Evolutionary conservation across 1,139 yeast species (phyloP).

Genomic region (Tardiomyces digboiensis): DNA sequence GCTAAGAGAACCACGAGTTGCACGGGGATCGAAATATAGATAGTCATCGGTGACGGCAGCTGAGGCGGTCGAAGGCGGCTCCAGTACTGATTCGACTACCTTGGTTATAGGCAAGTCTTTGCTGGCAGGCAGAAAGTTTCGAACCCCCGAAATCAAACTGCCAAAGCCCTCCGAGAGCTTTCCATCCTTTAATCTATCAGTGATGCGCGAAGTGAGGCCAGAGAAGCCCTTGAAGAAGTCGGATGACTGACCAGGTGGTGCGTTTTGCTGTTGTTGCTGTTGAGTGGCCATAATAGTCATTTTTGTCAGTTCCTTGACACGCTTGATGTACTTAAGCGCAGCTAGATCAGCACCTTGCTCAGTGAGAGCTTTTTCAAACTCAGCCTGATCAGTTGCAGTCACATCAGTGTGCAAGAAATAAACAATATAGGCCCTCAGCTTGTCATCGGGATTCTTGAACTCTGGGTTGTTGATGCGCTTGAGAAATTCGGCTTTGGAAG

Average conservation of each 20-base stretch:
- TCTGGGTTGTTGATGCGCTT: constrained; percentile 31
- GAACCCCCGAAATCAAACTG: constrained; percentile 78
- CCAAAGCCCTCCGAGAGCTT: constrained; percentile 83
- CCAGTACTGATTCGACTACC: constrained; percentile 86
- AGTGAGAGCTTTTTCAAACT: constrained; percentile 57
- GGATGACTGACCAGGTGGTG: constrained; percentile 18
- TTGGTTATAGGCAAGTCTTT: constrained; percentile 83
- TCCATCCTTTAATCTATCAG: constrained; percentile 45
- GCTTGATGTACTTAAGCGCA: constrained; percentile 63
- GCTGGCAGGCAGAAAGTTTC: constrained; percentile 79
- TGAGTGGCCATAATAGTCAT: constrained; percentile 39
- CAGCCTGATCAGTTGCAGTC: constrained; percentile 49
- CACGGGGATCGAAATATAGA: constrained; percentile 79
- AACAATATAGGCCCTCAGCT: constrained; percentile 78
- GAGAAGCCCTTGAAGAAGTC: constrained; percentile 60
- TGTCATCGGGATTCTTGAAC: constrained; percentile 54
- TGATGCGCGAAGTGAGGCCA: constrained; percentile 65
- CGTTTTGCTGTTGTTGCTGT: constrained; percentile 7
- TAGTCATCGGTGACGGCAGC: constrained; percentile 64
- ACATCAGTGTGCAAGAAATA: constrained; percentile 46
- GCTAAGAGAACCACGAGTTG: constrained; percentile 79
- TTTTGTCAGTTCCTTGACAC: constrained; percentile 71
- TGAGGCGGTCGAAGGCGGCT: constrained; percentile 63
- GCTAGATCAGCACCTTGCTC: constrained; percentile 48
- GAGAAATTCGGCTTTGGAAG: constrained; percentile 37